These are phyloP conservation scores for Baorangia bicolor DNA, from an alignment of 768 basidiomycete genomes.

Conservation along the genomic window DNA sequence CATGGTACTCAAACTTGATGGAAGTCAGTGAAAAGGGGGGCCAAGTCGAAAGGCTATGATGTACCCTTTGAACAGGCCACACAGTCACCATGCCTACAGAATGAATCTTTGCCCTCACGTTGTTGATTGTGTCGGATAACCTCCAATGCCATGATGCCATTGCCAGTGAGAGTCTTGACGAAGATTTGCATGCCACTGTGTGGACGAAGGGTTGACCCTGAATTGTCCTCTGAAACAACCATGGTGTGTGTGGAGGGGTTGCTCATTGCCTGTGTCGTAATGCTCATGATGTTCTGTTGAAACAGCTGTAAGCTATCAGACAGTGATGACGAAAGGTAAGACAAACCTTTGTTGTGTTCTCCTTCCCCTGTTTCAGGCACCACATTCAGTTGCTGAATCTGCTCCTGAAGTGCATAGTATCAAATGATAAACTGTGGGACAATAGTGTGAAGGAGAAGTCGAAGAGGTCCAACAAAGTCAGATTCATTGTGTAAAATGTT, in stretches of 20 bases:
- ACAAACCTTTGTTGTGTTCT: constrained; percentile 24
- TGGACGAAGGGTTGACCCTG: too few species aligned
- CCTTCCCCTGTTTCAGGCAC: constrained; percentile 14
- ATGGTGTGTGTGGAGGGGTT: background rate
- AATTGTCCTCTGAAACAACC: background rate
- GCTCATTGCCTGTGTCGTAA: constrained; percentile 8
- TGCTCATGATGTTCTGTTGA: constrained; percentile 16
- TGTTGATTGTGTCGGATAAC: too few species aligned
- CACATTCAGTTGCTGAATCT: constrained; percentile 43
- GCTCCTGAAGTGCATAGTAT: constrained; percentile 62
- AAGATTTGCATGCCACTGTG: too few species aligned
- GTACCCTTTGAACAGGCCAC: too few species aligned
- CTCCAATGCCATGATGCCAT: too few species aligned
- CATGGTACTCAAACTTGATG: too few species aligned
- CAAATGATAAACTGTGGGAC: constrained; percentile 64
- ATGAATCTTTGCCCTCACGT: too few species aligned
- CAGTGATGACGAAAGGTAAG: background rate
- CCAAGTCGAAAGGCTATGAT: too few species aligned
- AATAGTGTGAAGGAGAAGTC: constrained; percentile 48
- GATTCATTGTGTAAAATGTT: constrained; percentile 68
- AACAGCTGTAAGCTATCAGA: constrained; percentile 1
- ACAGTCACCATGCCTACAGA: too few species aligned
- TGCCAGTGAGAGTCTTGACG: too few species aligned
- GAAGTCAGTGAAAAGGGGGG: too few species aligned
- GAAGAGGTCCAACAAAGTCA: constrained; percentile 60